Evolutionary conservation across 139 green algal species (phyloP).

Genomic region (Chlamydomonas asymmetrica): DNA sequence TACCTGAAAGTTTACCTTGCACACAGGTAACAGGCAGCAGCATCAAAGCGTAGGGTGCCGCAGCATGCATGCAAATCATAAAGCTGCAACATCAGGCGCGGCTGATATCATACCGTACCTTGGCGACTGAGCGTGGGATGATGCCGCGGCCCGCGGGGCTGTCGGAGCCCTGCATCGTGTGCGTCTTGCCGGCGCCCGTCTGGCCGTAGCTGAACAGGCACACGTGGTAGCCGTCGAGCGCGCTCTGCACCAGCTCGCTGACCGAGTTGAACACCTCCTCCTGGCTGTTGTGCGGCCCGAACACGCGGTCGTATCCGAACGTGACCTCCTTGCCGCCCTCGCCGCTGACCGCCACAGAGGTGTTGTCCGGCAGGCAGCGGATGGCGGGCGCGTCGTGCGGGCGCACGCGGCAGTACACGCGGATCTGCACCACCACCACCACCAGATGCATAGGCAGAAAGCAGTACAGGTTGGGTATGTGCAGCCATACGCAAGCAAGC

Average conservation of each 20-base stretch:
- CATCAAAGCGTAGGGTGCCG: too few species aligned
- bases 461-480: too few species aligned
- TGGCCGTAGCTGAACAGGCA: slow-evolving; percentile 98
- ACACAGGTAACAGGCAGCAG: background rate
- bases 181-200: slow-evolving; percentile 96
- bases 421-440: slow-evolving; percentile 65
- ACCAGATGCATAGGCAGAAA: too few species aligned
- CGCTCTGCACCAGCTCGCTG: slow-evolving; percentile 90
- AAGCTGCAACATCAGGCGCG: too few species aligned
- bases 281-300: slow-evolving; percentile 55
- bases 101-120: too few species aligned
- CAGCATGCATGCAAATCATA: too few species aligned
- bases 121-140: slow-evolving; percentile 84
- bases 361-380: slow-evolving; percentile 53
- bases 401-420: slow-evolving; percentile 85
- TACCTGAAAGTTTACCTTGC: too few species aligned
- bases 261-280: slow-evolving; percentile 84
- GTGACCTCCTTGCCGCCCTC: slow-evolving; percentile 71
- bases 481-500: too few species aligned
- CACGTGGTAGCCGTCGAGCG: slow-evolving; percentile 97
- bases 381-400: slow-evolving; percentile 50
- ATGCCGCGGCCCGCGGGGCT: slow-evolving; percentile 69
- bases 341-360: slow-evolving; percentile 45
- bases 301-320: slow-evolving; percentile 80
- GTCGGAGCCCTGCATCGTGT: slow-evolving; percentile 92